Percentiles rank a stretch among this genome's conserved stretches.
phyloP scores from a whole-genome alignment of 2,329 filamentous ascomycete genomes.

The Mycosphaerella arachidis region DNA sequence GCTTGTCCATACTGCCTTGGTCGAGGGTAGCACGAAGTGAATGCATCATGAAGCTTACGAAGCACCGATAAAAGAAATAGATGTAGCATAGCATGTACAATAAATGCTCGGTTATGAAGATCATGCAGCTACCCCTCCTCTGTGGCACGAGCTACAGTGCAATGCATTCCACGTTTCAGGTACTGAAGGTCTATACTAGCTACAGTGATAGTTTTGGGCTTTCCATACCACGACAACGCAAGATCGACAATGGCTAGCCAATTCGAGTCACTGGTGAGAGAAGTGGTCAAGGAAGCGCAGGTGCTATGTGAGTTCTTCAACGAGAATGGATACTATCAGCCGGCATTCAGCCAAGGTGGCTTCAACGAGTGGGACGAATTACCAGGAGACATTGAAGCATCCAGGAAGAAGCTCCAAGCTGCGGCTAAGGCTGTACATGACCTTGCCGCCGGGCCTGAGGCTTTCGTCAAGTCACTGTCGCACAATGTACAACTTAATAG shows the following conservation, averaged over 20 bases:
- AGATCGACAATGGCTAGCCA: neutral
- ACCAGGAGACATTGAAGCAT: neutral
- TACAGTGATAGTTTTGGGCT: neutral
- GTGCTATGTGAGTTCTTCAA: neutral
- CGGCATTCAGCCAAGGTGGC: neutral
- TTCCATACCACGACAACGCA: neutral
- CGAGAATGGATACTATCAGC: constrained; percentile 2
- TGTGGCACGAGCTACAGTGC: neutral
- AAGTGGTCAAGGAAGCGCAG: neutral
- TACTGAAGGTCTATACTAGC: neutral
- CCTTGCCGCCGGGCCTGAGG: neutral
- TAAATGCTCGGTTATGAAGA: neutral
- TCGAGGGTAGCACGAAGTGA: constrained; percentile 29
- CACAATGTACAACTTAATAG: neutral
- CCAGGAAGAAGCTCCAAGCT: neutral
- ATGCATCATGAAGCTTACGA: neutral
- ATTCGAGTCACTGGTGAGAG: neutral
- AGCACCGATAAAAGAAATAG: neutral
- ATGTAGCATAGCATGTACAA: neutral
- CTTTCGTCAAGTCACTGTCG: neutral
- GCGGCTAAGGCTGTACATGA: constrained; percentile 4
- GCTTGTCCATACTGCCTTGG: constrained; percentile 48
- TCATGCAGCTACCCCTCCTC: neutral
- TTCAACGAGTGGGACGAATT: constrained; percentile 3
- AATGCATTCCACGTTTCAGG: neutral